Evolutionary conservation across 78 protist genomes (phyloP).

Genomic region (Emiliania huxleyi): DNA sequence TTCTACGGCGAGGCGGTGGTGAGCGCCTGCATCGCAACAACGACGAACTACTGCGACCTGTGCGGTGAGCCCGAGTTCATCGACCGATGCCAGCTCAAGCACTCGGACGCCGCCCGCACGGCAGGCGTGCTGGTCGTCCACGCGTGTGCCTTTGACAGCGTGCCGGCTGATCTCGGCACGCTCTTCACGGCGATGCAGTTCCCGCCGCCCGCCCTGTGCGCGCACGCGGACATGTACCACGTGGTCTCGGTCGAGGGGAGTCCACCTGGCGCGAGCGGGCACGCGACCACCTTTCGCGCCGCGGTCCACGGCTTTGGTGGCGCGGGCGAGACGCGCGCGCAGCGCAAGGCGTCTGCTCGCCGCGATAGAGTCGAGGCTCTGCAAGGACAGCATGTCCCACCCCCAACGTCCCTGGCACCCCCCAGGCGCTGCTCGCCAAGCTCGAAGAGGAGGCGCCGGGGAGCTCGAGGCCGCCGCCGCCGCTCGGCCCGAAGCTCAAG

Average conservation of each 20-base stretch:
- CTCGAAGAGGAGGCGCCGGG: not conserved
- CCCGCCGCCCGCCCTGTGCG: not conserved
- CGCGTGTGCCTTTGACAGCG: not conserved
- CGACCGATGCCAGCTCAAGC: not conserved
- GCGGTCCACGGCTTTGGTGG: not conserved
- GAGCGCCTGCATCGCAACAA: not conserved
- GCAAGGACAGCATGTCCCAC: too few relatives aligned
- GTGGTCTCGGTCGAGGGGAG: not conserved
- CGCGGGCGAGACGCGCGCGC: not conserved
- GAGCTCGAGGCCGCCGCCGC: not conserved
- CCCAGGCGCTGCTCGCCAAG: not conserved
- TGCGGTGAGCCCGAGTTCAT: conserved; percentile 18
- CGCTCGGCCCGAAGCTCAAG: not conserved
- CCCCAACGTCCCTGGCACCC: too few relatives aligned
- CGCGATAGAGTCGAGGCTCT: too few relatives aligned
- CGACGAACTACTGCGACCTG: not conserved
- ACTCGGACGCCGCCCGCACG: not conserved
- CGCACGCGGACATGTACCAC: not conserved
- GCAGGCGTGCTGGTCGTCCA: not conserved
- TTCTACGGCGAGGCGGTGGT: not conserved
- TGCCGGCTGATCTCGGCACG: not conserved
- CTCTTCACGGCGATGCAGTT: not conserved
- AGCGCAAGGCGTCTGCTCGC: too few relatives aligned
- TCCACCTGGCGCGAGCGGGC: not conserved
- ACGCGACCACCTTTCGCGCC: not conserved